phyloP scores from a whole-genome alignment of 75 land plant species.

The Pinus albicaulis region DNA sequence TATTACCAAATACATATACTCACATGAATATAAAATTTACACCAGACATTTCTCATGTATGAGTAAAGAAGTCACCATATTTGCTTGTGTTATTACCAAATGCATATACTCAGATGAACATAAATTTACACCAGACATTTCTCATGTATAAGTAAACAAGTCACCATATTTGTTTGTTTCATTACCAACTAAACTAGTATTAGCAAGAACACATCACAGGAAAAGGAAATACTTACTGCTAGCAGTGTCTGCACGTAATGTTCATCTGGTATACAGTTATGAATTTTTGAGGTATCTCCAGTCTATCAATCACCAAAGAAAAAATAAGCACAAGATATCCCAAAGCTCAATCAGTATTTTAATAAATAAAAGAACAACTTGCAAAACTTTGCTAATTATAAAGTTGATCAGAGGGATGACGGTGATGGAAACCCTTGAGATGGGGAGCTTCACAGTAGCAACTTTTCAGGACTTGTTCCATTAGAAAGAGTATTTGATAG shows the following conservation, averaged over 20 bases:
- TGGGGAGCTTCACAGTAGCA: too few relatives aligned
- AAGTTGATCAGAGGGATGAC: too few relatives aligned
- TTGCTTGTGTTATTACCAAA: too few relatives aligned
- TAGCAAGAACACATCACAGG: background rate
- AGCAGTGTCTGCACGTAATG: constrained; percentile 96
- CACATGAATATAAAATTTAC: too few relatives aligned
- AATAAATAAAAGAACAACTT: background rate
- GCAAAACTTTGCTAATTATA: too few relatives aligned
- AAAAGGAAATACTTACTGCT: constrained; percentile 56
- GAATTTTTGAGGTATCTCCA: constrained; percentile 61
- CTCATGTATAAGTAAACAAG: background rate
- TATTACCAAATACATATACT: background rate
- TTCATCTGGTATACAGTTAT: constrained; percentile 98
- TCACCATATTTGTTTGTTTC: background rate
- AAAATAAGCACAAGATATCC: background rate
- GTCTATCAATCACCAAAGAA: constrained; percentile 29
- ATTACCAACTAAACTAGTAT: background rate
- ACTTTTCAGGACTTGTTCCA: too few relatives aligned
- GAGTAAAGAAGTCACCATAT: too few relatives aligned
- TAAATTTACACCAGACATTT: background rate
- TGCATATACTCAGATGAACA: too few relatives aligned
- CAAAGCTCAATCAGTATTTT: background rate
- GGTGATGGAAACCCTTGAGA: too few relatives aligned
- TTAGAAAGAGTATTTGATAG: too few relatives aligned
- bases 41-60: too few relatives aligned